Evolutionary conservation across 257 asterid species (phyloP).

Genomic region (Forsythia viridissima): DNA sequence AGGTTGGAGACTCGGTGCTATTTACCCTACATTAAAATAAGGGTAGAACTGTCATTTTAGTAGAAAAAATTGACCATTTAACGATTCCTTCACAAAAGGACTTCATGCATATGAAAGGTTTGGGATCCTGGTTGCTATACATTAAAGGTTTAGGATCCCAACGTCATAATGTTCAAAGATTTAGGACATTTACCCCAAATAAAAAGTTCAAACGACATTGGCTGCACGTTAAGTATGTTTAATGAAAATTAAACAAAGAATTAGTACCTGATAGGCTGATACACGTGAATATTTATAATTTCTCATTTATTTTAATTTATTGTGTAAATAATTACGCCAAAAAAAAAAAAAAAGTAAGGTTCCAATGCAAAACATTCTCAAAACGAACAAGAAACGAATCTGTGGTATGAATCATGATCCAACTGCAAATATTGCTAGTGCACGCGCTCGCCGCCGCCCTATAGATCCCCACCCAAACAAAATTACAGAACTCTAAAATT

Average conservation of each 20-base stretch:
- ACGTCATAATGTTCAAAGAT: too few species aligned
- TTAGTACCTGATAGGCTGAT: background rate
- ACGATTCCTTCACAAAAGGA: too few species aligned
- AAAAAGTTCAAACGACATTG: background rate
- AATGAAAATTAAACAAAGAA: background rate
- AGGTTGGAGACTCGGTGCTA: too few species aligned
- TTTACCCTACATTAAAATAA: too few species aligned
- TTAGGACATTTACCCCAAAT: too few species aligned
- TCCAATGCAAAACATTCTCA: constrained; percentile 8
- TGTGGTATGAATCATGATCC: background rate
- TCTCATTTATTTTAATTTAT: background rate
- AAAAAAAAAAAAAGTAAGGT: background rate
- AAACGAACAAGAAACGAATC: constrained; percentile 30
- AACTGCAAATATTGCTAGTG: constrained; percentile 16
- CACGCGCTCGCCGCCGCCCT: constrained; percentile 12
- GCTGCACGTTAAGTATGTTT: background rate
- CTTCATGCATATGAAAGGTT: too few species aligned
- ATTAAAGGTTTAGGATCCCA: too few species aligned
- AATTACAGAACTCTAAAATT: background rate
- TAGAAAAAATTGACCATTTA: too few species aligned
- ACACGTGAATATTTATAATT: background rate
- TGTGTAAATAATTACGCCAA: background rate
- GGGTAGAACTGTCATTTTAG: too few species aligned
- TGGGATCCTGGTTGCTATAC: too few species aligned
- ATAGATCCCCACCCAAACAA: constrained; percentile 4